These are phyloP conservation scores for Chernovozyma sophiae-reginae DNA, from an alignment of 1,139 yeast species.

Conservation along the genomic window DNA sequence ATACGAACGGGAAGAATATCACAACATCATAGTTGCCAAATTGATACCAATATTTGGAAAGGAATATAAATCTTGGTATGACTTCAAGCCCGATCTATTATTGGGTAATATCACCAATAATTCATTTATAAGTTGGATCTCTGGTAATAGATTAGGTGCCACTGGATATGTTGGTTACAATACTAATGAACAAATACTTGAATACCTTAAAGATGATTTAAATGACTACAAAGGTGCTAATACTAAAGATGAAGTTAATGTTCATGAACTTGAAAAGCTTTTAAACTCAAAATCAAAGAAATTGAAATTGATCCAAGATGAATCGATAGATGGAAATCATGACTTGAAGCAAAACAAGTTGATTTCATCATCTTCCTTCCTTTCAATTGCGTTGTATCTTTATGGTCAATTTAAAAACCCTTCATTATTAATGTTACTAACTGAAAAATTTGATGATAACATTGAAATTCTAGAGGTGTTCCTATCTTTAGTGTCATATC, in stretches of 20 bases:
- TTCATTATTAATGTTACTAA: conserved; percentile 18
- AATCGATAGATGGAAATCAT: conserved; percentile 6
- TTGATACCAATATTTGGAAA: conserved; percentile 24
- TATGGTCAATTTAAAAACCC: conserved; percentile 18
- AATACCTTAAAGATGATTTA: conserved; percentile 10
- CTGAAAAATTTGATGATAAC: conserved; percentile 14
- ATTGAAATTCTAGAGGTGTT: conserved; percentile 30
- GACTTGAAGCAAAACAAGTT: background rate
- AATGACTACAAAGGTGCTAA: background rate
- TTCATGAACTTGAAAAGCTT: conserved; percentile 1
- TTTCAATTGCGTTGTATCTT: conserved; percentile 22
- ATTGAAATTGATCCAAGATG: conserved; percentile 1
- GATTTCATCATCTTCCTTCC: conserved; percentile 9
- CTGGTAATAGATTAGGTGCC: conserved; percentile 26
- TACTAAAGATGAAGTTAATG: background rate
- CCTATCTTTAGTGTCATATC: conserved; percentile 35
- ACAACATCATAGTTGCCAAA: conserved; percentile 16
- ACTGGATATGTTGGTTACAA: conserved; percentile 22
- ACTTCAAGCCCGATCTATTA: conserved; percentile 29
- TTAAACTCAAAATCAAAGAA: background rate
- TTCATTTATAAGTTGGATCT: conserved; percentile 41
- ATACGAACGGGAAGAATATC: conserved; percentile 12
- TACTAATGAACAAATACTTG: conserved; percentile 18
- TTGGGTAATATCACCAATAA: conserved; percentile 22
- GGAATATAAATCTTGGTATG: conserved; percentile 28